These are phyloP conservation scores for Blastocystis sp. DNA, from an alignment of 352 stramenopile genomes.

Conservation along the genomic window DNA sequence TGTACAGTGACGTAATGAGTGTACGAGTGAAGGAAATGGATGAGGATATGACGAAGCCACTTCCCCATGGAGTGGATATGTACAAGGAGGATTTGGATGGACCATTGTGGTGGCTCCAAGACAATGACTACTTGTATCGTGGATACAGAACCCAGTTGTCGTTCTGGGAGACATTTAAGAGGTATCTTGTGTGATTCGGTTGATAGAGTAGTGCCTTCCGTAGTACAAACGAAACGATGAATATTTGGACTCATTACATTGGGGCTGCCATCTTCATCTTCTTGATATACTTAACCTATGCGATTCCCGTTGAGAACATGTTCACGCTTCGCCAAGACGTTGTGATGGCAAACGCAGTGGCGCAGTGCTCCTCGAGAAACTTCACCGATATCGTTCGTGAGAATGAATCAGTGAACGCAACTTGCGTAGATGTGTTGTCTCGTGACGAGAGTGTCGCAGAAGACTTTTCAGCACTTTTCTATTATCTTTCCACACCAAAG, in stretches of 20 bases:
- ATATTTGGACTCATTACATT: conserved; percentile 51
- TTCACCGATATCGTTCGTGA: conserved; percentile 43
- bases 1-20: neutral
- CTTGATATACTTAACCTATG: conserved; percentile 52
- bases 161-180: conserved; percentile 42
- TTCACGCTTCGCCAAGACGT: conserved; percentile 6
- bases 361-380: conserved; percentile 30
- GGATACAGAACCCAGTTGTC: conserved; percentile 46
- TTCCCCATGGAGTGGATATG: conserved; percentile 50
- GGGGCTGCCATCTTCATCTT: conserved; percentile 41
- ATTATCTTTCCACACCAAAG: conserved; percentile 1
- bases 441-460: conserved; percentile 12
- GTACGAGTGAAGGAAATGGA: neutral
- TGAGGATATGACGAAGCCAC: neutral
- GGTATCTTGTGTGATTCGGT: neutral
- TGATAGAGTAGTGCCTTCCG: conserved; percentile 34
- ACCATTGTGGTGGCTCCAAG: conserved; percentile 21
- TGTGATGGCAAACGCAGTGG: neutral
- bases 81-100: conserved; percentile 56
- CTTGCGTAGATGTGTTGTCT: neutral
- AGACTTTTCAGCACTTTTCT: conserved; percentile 31
- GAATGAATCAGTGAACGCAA: neutral
- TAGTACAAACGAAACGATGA: conserved; percentile 52
- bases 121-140: conserved; percentile 52
- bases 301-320: conserved; percentile 51